These are phyloP conservation scores for Dalbergia cochinchinensis DNA, from an alignment of 306 rosid species.

Conservation along the genomic window DNA sequence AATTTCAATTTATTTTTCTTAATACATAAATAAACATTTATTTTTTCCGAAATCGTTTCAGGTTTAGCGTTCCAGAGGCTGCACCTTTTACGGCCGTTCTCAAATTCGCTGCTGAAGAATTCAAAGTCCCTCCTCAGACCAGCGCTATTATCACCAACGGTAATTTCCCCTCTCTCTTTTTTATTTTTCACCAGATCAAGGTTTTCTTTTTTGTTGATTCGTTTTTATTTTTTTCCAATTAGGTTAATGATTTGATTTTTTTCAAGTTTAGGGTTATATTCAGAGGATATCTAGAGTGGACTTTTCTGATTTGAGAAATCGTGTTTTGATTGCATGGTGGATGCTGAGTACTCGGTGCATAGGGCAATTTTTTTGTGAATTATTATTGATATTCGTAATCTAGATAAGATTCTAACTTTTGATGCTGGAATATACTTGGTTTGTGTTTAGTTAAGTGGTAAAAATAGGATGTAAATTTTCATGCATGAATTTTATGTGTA, in stretches of 20 bases:
- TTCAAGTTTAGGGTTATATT: not conserved
- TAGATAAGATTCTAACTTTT: not conserved
- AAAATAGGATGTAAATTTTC: too few relatives aligned
- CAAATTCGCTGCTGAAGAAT: constrained; percentile 96
- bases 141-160: constrained; percentile 99
- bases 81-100: constrained; percentile 99
- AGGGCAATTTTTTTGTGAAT: not conserved
- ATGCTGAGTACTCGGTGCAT: not conserved
- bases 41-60: constrained; percentile 37
- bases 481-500: too few relatives aligned
- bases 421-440: not conserved
- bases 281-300: not conserved
- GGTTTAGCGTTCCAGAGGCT: constrained; percentile 98
- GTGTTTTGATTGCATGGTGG: not conserved
- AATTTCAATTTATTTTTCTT: not conserved
- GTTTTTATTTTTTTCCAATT: not conserved
- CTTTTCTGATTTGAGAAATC: not conserved
- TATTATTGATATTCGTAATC: not conserved
- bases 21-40: not conserved
- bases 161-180: constrained; percentile 17
- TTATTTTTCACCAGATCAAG: not conserved
- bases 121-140: constrained; percentile 99
- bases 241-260: not conserved
- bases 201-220: not conserved
- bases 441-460: too few relatives aligned